Conservation (phyloP, 768 basidiomycete genomes). For the Harrya chromipes region DNA sequence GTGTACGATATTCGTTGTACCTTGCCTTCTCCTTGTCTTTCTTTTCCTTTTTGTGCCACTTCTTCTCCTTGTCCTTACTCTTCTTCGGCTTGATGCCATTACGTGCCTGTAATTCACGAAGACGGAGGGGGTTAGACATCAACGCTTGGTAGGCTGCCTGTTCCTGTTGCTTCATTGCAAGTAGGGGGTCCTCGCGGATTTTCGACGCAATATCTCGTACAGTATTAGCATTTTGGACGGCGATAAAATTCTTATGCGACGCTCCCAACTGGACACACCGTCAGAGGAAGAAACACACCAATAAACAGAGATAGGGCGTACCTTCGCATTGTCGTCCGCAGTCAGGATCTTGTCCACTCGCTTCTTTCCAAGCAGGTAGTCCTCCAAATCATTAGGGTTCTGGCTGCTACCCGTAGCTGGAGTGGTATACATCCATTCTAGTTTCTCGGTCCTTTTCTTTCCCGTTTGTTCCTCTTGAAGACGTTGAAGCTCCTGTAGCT, state of each 20-base stretch:
- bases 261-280: slow-evolving; percentile 62
- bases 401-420: slow-evolving; percentile 87
- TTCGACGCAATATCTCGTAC: slow-evolving; percentile 87
- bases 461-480: slow-evolving; percentile 95
- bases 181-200: slow-evolving; percentile 92
- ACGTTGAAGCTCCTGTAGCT: slow-evolving; percentile 92
- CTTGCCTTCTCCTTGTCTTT: slow-evolving; percentile 26
- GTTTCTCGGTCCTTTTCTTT: slow-evolving; percentile 87
- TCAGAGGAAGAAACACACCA: background rate
- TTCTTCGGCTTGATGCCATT: slow-evolving; percentile 82
- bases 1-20: slow-evolving; percentile 31
- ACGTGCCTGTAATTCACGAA: slow-evolving; percentile 76
- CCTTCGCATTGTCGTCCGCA: slow-evolving; percentile 90
- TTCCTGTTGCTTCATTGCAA: slow-evolving; percentile 99
- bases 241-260: slow-evolving; percentile 89
- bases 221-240: slow-evolving; percentile 91
- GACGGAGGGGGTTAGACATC: slow-evolving; percentile 79
- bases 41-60: slow-evolving; percentile 49
- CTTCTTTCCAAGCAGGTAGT: slow-evolving; percentile 96
- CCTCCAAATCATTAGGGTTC: slow-evolving; percentile 90
- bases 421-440: slow-evolving; percentile 99
- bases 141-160: slow-evolving; percentile 88
- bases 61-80: slow-evolving; percentile 62
- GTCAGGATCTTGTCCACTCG: slow-evolving; percentile 94
- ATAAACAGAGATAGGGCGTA: slow-evolving; percentile 25